phyloP scores from a whole-genome alignment of 129 eudicot species.

The Pulicaria dysenterica region DNA sequence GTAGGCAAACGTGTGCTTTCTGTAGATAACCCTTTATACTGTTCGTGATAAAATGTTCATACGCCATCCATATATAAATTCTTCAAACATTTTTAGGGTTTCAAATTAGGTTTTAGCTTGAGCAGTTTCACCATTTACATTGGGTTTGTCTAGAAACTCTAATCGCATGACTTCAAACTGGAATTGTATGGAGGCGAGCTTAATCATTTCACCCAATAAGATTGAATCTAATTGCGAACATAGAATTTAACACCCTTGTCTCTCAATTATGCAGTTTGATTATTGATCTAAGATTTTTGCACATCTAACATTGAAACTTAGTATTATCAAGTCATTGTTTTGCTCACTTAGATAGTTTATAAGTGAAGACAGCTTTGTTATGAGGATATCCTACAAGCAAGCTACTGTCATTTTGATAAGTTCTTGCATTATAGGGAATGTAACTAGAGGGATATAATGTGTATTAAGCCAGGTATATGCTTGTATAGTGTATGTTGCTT shows the following conservation, averaged over 20 bases:
- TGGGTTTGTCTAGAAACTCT: background rate
- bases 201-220: background rate
- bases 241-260: background rate
- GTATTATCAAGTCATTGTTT: background rate
- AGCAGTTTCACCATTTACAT: background rate
- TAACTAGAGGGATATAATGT: background rate
- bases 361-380: background rate
- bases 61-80: background rate
- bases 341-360: background rate
- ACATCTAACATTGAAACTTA: background rate
- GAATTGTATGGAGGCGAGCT: background rate
- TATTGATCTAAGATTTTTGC: background rate
- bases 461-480: slow-evolving; percentile 7
- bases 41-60: background rate
- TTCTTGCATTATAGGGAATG: background rate
- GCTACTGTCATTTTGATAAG: background rate
- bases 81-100: background rate
- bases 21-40: background rate
- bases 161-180: background rate
- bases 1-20: background rate
- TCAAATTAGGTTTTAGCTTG: slow-evolving; percentile 29
- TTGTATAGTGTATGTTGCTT: slow-evolving; percentile 5
- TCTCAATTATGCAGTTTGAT: background rate
- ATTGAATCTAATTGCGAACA: background rate
- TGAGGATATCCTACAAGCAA: background rate